phyloP scores from a whole-genome alignment of 2,329 filamentous ascomycete species.

The Pseudocercospora vitis region DNA sequence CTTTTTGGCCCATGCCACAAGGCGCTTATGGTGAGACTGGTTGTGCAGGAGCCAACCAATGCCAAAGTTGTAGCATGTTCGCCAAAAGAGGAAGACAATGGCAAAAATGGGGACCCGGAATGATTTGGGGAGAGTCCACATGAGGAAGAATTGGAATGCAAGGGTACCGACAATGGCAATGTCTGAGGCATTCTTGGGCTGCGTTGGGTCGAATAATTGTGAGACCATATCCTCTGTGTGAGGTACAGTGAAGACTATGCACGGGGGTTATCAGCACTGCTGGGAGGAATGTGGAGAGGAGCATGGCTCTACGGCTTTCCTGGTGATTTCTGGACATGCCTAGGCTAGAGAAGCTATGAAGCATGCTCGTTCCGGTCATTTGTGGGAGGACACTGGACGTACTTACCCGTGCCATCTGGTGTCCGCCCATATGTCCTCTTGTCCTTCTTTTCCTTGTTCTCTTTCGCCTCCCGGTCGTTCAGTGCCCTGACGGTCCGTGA shows the following conservation, averaged over 20 bases:
- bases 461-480: slow-evolving; percentile 51
- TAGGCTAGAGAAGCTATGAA: slow-evolving; percentile 15
- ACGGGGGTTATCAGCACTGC: slow-evolving; percentile 30
- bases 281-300: background rate
- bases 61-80: slow-evolving; percentile 86
- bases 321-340: slow-evolving; percentile 14
- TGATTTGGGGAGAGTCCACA: slow-evolving; percentile 69
- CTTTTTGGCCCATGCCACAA: slow-evolving; percentile 85
- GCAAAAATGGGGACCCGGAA: slow-evolving; percentile 78
- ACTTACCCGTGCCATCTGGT: slow-evolving; percentile 83
- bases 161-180: slow-evolving; percentile 75
- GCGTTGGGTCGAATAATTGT: slow-evolving; percentile 87
- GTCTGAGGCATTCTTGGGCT: slow-evolving; percentile 94
- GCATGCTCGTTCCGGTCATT: slow-evolving; percentile 11
- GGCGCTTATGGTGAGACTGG: slow-evolving; percentile 83
- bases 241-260: slow-evolving; percentile 86
- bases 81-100: slow-evolving; percentile 85
- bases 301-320: background rate
- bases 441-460: slow-evolving; percentile 52
- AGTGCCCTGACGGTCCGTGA: slow-evolving; percentile 51
- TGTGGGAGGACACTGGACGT: slow-evolving; percentile 17
- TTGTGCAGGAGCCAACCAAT: slow-evolving; percentile 86
- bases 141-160: slow-evolving; percentile 68
- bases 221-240: slow-evolving; percentile 99
- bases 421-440: slow-evolving; percentile 89